Evolutionary conservation across 768 basidiomycete genomes (phyloP).

Genomic region (Leucocoprinus birnbaumii): DNA sequence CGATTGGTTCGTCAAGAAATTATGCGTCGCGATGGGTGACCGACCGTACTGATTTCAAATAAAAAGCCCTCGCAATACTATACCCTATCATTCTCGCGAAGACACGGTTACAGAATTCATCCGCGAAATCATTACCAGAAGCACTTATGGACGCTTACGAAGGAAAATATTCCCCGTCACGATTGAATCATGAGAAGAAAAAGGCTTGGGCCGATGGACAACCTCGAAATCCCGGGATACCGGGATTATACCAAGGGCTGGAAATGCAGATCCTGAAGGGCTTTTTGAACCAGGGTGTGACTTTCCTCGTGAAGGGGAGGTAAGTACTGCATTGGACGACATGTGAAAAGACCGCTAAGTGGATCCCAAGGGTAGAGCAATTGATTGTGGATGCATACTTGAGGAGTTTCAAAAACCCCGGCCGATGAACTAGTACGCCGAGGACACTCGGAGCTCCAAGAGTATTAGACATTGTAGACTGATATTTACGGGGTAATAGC

Average conservation of each 20-base stretch:
- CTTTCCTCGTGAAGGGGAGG: constrained; percentile 58
- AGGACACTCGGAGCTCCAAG: no score
- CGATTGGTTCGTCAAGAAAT: constrained; percentile 30
- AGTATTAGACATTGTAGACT: no score
- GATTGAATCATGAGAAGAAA: background rate
- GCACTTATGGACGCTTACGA: constrained; percentile 33
- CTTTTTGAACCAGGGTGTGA: constrained; percentile 55
- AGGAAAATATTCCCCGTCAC: constrained; percentile 17
- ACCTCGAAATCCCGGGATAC: constrained; percentile 19
- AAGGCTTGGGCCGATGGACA: background rate
- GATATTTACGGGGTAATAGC: no score
- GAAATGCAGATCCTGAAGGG: constrained; percentile 49
- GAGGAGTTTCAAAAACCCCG: background rate
- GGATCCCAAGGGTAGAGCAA: constrained; percentile 19
- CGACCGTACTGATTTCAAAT: background rate
- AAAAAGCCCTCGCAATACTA: constrained; percentile 38
- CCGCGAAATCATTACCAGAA: constrained; percentile 32
- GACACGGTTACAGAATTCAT: constrained; percentile 45
- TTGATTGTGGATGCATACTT: constrained; percentile 20
- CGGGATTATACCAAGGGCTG: constrained; percentile 52
- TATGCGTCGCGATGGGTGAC: no score
- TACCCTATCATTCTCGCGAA: constrained; percentile 64
- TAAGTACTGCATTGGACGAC: constrained; percentile 14
- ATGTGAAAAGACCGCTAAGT: background rate
- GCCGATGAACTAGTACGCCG: background rate